phyloP scores from a whole-genome alignment of 192 early-diverging fungal genomes.

The Umbelopsis sp. region DNA sequence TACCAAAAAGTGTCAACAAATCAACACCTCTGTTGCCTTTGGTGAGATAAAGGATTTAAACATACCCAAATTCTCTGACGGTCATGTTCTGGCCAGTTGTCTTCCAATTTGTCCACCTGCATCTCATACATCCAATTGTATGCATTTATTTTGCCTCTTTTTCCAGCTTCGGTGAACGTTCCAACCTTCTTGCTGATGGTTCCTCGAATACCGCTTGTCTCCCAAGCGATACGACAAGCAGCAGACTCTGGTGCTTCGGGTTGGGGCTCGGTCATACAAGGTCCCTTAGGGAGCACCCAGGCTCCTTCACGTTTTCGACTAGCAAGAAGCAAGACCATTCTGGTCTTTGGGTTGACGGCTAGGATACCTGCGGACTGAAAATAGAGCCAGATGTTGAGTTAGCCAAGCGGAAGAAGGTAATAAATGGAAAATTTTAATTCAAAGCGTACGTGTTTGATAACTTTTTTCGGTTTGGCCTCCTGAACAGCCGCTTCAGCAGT shows the following conservation, averaged over 20 bases:
- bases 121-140: constrained; percentile 41
- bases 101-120: neutral
- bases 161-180: constrained; percentile 36
- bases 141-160: constrained; percentile 38
- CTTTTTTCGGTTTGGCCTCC: neutral
- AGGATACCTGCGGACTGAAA: constrained; percentile 29
- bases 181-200: constrained; percentile 20
- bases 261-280: constrained; percentile 16
- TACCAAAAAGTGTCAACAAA: neutral
- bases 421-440: neutral
- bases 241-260: constrained; percentile 28
- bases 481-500: neutral
- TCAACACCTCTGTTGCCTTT: too few relatives aligned
- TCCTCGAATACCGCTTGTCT: constrained; percentile 27
- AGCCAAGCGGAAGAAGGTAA: too few relatives aligned
- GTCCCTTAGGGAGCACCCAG: constrained; percentile 27
- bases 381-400: neutral
- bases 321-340: constrained; percentile 25
- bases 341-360: constrained; percentile 24
- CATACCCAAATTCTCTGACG: constrained; percentile 36
- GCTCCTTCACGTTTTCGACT: constrained; percentile 32
- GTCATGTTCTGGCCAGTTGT: constrained; percentile 26
- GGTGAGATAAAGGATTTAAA: neutral
- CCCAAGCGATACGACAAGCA: constrained; percentile 24
- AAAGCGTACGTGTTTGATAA: neutral